Evolutionary conservation across 2,329 filamentous ascomycete species (phyloP), one percentile per base, ranked within the genome.

Genomic region (Exutisphaerella laricina): DNA sequence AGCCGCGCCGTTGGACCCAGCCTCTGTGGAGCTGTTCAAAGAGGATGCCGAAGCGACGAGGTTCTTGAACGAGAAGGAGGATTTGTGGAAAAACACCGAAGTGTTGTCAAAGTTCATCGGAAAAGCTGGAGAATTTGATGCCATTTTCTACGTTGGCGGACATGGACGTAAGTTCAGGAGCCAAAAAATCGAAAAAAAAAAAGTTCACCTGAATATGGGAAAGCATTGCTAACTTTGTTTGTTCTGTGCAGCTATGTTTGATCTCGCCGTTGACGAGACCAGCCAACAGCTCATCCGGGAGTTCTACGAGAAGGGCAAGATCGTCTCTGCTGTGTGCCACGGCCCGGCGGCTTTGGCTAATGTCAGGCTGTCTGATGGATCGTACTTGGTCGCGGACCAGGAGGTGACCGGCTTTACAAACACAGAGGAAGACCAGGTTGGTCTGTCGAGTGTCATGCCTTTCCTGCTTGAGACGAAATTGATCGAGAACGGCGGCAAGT

Each of bases 241-340:
- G n/a, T 8, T 10, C 13, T n/a, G n/a, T n/a, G 5, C 29, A 54
- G 52, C 81, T 56, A 81, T 85, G 78, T 84, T 75, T 63, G 82
- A 85, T 59, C 75, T 85, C 13, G 73, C 73, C 41, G 66, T 67
- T 43, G 75, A 82, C 58, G 50, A 66, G 14, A 67, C 70, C n/a
- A 80, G 75, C 18, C 74, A 79, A 51, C 66, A 72, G 48, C 65
- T 86, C 25, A 78, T 82, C 56, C 66, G 70, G 47, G 78, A 84
- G 60, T 84, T 86, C 60, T 75, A 72, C 56, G 66, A 68, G 28
- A 70, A 72, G 3, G 75, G 73, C 49, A 84, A 84, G 70, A 69
- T 79, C 41, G 73, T 85, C 10, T 68, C 77, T 0, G 78, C 82
- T 3, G 80, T 86, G 33, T 85, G 82, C 69, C 82, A 86, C 64